Base-by-base conservation (phyloP, 1,139 yeast species). In the Sugiyamaella grinbergsii region DNA sequence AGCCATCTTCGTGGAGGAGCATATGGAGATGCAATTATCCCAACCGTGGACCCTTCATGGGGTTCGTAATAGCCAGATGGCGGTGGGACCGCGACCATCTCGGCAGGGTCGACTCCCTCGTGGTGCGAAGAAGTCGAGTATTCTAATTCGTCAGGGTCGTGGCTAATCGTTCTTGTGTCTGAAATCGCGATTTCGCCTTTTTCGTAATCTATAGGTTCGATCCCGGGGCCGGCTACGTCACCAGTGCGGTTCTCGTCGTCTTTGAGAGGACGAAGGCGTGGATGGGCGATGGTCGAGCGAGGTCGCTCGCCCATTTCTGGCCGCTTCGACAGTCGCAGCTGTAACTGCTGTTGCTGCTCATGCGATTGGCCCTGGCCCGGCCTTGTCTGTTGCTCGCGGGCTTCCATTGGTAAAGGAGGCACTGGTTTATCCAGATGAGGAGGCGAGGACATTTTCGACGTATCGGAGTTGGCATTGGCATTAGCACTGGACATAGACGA, bases 1-100 rank as follows among this genome's bases (percentile, higher is more conserved):
- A 93, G 77, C 42, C 42, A 45, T 28, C 20, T 20, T n/a, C 15
- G 16, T 13, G 47, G 47, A 4, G 40, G 40, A 8, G 37, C 39
- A 24, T 42, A 42, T 16, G 40, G 39, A 3, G 47, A 42, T 22
- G 47, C 34, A 11, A 28, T 19, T 5, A 42, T 28, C 2, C 28
- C 29, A 10, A 42, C 16, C 2, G 5, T 11, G 16, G 19, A 6
- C 10, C 22, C 26, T 16, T 16, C 26, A 15, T 26, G 31, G 8
- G 20, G 38, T 1, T 23, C 38, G 20, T 31, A 31, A 32, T 42
- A 42, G 31, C 22, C 37, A 42, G 31, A 23, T 23, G 26, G 10
- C 13, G 38, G 22, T 18, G 19, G n/a, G 7, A 13, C 22, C 15
- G 28, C 20, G 23, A 7, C 32, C n/a, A 13, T 38, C 4, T 22